These are phyloP conservation scores for Cutaneotrichosporon cavernicola DNA, from an alignment of 1,284 basidiomycete species.

Conservation along the genomic window DNA sequence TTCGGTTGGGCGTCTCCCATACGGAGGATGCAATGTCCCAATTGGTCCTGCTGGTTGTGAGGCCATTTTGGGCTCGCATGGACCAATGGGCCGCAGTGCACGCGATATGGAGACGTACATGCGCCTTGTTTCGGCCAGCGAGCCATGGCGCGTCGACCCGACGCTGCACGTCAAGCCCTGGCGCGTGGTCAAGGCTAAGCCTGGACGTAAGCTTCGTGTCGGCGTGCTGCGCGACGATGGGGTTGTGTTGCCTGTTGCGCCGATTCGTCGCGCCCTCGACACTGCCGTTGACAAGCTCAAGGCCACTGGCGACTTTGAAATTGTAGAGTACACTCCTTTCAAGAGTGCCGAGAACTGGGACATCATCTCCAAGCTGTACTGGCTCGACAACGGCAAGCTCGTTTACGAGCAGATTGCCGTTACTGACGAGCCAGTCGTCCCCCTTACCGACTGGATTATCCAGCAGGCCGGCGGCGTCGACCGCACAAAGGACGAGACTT, in stretches of 20 bases:
- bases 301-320: slow-evolving; percentile 31
- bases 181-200: slow-evolving; percentile 55
- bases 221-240: slow-evolving; percentile 59
- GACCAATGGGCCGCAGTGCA: slow-evolving; percentile 63
- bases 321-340: slow-evolving; percentile 37
- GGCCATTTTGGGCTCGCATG: slow-evolving; percentile 49
- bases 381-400: slow-evolving; percentile 42
- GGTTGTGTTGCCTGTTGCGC: slow-evolving; percentile 58
- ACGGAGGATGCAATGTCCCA: slow-evolving; percentile 35
- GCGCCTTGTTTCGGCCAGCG: slow-evolving; percentile 51
- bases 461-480: slow-evolving; percentile 24
- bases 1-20: slow-evolving; percentile 41
- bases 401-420: slow-evolving; percentile 45
- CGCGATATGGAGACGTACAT: slow-evolving; percentile 63
- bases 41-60: slow-evolving; percentile 34
- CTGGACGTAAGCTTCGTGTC: slow-evolving; percentile 57
- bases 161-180: slow-evolving; percentile 53
- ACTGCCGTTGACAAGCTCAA: slow-evolving; percentile 36
- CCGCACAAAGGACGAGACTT: slow-evolving; percentile 40
- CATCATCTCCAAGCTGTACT: slow-evolving; percentile 47
- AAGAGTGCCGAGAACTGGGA: slow-evolving; percentile 33
- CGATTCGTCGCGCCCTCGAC: slow-evolving; percentile 49
- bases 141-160: slow-evolving; percentile 69
- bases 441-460: slow-evolving; percentile 45
- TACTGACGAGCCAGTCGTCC: slow-evolving; percentile 41